These are phyloP conservation scores for Leccinum disarticulatum DNA, from an alignment of 768 basidiomycete genomes.

Conservation along the genomic window DNA sequence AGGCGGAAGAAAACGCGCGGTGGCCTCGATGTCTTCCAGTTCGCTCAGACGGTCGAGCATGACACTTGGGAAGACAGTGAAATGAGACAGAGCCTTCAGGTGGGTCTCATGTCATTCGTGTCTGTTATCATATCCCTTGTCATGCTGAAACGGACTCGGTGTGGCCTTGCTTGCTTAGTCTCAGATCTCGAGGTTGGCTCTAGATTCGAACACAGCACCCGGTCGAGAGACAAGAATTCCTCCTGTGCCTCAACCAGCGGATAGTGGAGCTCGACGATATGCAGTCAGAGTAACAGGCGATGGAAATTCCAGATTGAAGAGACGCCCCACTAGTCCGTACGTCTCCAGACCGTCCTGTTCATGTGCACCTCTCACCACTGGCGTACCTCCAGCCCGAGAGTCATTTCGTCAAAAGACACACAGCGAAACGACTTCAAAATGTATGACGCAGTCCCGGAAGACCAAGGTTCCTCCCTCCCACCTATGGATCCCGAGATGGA, in stretches of 20 bases:
- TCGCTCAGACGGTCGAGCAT: conserved; percentile 75
- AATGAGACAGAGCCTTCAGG: conserved; percentile 61
- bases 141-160: neutral
- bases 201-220: conserved; percentile 33
- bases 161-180: conserved; percentile 37
- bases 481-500: conserved; percentile 63
- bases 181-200: conserved; percentile 54
- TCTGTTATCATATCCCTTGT: neutral
- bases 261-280: conserved; percentile 48
- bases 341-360: conserved; percentile 9
- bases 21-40: conserved; percentile 67
- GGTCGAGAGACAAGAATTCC: conserved; percentile 13
- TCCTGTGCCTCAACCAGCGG: conserved; percentile 27
- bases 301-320: conserved; percentile 11
- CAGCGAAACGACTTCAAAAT: conserved; percentile 53
- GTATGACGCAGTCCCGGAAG: conserved; percentile 66
- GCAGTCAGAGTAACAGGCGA: conserved; percentile 39
- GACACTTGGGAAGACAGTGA: conserved; percentile 64
- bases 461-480: conserved; percentile 30
- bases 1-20: conserved; percentile 62
- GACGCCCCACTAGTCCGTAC: conserved; percentile 45
- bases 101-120: conserved; percentile 26
- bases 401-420: conserved; percentile 52
- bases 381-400: conserved; percentile 48
- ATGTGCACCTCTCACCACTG: neutral